Evolutionary conservation across 2,329 filamentous ascomycete species (phyloP).

Genomic region (Pseudogymnoascus sp.): DNA sequence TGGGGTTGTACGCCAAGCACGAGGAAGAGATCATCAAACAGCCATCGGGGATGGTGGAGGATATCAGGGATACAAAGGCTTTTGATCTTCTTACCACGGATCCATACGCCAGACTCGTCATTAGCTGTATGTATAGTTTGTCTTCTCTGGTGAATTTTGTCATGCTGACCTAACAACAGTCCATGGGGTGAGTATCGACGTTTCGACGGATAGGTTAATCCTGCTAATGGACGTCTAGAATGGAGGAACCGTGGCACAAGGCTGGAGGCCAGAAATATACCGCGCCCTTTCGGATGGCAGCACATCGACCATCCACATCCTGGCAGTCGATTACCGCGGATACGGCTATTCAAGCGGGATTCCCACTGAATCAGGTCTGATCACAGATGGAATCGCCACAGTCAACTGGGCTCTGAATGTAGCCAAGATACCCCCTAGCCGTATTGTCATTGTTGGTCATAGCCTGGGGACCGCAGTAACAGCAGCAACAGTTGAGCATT

Average conservation of each 20-base stretch:
- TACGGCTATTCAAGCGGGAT: slow-evolving; percentile 73
- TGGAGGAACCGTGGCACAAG: slow-evolving; percentile 76
- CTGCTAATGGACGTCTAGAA: slow-evolving; percentile 44
- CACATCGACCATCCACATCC: slow-evolving; percentile 61
- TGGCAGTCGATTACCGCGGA: slow-evolving; percentile 87
- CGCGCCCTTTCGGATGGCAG: slow-evolving; percentile 66
- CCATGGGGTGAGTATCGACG: slow-evolving; percentile 47
- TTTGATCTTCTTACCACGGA: slow-evolving; percentile 56
- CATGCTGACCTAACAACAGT: slow-evolving; percentile 35
- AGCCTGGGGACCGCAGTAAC: slow-evolving; percentile 82
- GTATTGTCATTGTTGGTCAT: slow-evolving; percentile 76
- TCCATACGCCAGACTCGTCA: slow-evolving; percentile 51
- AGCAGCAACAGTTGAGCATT: slow-evolving; percentile 63
- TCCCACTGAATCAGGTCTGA: slow-evolving; percentile 72
- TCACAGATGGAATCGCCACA: slow-evolving; percentile 65
- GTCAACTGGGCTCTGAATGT: slow-evolving; percentile 62
- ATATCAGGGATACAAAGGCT: slow-evolving; percentile 48
- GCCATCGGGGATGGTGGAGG: slow-evolving; percentile 31
- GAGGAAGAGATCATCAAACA: slow-evolving; percentile 52
- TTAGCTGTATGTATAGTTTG: slow-evolving; percentile 46
- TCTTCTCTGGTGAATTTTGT: slow-evolving; percentile 27
- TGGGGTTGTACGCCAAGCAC: slow-evolving; percentile 65
- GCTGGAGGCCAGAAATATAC: slow-evolving; percentile 66
- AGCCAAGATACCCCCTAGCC: slow-evolving; percentile 55
- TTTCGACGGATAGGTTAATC: not conserved